Percentiles rank a stretch among this genome's conserved stretches.
phyloP scores from a whole-genome alignment of 164 flowering plant species.

The Vitis riparia region DNA sequence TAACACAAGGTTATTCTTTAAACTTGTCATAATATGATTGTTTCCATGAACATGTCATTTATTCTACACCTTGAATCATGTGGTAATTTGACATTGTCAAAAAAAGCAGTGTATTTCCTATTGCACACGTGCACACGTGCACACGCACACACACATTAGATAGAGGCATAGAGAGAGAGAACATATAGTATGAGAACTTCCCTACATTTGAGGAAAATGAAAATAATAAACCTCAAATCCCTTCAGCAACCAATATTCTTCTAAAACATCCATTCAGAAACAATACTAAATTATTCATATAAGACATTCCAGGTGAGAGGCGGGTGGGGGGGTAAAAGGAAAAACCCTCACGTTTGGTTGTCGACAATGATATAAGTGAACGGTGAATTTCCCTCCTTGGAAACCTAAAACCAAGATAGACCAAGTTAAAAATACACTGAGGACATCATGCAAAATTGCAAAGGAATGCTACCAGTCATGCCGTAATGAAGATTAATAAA shows the following conservation, averaged over 20 bases:
- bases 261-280: neutral
- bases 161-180: too few relatives aligned
- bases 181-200: too few relatives aligned
- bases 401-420: constrained; percentile 53
- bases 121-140: too few relatives aligned
- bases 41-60: too few relatives aligned
- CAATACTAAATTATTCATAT: neutral
- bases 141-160: too few relatives aligned
- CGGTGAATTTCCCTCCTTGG: constrained; percentile 80
- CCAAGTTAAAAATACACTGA: neutral
- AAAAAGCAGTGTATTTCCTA: too few relatives aligned
- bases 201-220: too few relatives aligned
- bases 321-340: neutral
- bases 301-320: neutral
- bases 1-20: too few relatives aligned
- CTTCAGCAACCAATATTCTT: neutral
- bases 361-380: constrained; percentile 88
- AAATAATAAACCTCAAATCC: too few relatives aligned
- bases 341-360: constrained; percentile 61
- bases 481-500: neutral
- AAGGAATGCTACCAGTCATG: neutral
- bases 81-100: too few relatives aligned
- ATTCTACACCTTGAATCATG: too few relatives aligned
- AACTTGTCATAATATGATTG: too few relatives aligned
- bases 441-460: neutral